Evolutionary conservation across 192 early-diverging fungal species (phyloP), one percentile per base, ranked within the genome.

Genomic region (Coemansia sp.): DNA sequence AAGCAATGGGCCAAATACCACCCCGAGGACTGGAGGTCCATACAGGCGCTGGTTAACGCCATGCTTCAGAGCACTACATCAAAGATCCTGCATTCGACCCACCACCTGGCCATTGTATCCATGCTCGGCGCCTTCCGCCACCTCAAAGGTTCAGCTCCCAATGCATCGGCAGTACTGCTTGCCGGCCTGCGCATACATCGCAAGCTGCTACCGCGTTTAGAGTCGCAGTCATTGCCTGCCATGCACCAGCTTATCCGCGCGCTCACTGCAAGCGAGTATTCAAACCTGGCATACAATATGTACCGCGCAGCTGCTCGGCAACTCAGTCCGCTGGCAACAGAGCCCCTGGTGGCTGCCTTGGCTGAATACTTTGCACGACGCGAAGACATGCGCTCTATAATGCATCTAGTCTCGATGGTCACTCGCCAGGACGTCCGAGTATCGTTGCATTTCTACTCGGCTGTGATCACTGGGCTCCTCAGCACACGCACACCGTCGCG

Each of bases 401-500:
- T 28, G 42, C 51, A 59, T 20, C 52, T 71, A 26, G 35, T 46
- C 9, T 19, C 8, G 10, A 46, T 19, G 2, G 47, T 40, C 2
- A 50, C 46, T 3, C 38, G 55, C 8, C n/a, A 23, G 5, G 51
- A 45, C 3, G 14, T 63, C 5, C 10, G 5, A 4, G 30, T 45
- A 14, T 36, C 46, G 3, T 13, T 43, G n/a, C 41, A 30, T 14
- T 64, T 64, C 35, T 71, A 71, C 42, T 41, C 67, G 9, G 55
- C 67, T 0, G 45, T 71, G 23, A 50, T 71, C n/a, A 40, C 55
- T 36, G 60, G 60, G 5, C 56, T 71, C 15, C 32, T 37, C 8
- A 32, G 13, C 5, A 5, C 15, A 32, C 24, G 38, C 37, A 24
- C n/a, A 38, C 19, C 46, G 23, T 30, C 15, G 2, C 24, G 25